Percentiles rank a stretch among this genome's conserved stretches.
Evolutionary conservation across 176 grass and related monocot genomes (phyloP).

Genomic region (Triticum urartu): DNA sequence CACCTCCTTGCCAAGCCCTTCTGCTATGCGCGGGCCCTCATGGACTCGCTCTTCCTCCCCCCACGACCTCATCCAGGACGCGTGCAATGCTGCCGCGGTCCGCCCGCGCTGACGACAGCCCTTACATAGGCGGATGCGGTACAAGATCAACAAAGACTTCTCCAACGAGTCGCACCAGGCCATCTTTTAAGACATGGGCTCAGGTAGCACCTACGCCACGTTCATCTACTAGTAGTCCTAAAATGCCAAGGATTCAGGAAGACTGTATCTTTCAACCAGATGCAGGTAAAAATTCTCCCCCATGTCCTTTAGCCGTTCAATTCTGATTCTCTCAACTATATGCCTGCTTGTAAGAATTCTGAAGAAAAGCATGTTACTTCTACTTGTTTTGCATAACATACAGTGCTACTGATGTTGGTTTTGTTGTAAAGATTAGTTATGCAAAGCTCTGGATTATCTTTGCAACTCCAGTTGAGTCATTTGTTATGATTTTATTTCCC

Average conservation of each 20-base stretch:
- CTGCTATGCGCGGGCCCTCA: slow-evolving; percentile 46
- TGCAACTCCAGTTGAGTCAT: too few relatives aligned
- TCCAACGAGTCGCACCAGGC: slow-evolving; percentile 75
- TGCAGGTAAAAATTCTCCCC: slow-evolving; percentile 54
- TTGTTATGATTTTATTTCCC: too few relatives aligned
- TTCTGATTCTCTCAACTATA: background rate
- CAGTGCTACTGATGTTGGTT: too few relatives aligned
- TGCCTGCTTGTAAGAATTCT: background rate
- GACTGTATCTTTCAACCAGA: slow-evolving; percentile 71
- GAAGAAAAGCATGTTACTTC: background rate
- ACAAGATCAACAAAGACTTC: slow-evolving; percentile 95
- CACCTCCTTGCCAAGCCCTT: slow-evolving; percentile 85
- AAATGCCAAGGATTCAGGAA: slow-evolving; percentile 73
- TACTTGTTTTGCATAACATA: background rate
- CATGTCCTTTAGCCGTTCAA: background rate
- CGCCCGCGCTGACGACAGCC: slow-evolving; percentile 52
- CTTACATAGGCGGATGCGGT: slow-evolving; percentile 85
- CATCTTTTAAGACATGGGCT: slow-evolving; percentile 95
- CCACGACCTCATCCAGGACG: slow-evolving; percentile 73
- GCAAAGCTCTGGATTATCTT: too few relatives aligned
- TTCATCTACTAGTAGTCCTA: slow-evolving; percentile 87
- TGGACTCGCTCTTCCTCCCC: slow-evolving; percentile 43
- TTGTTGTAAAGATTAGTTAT: too few relatives aligned
- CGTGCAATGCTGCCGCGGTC: slow-evolving; percentile 58
- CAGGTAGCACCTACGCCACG: slow-evolving; percentile 88